Evolutionary conservation across 257 asterid species (phyloP).

Genomic region (Solanum habrochaites): DNA sequence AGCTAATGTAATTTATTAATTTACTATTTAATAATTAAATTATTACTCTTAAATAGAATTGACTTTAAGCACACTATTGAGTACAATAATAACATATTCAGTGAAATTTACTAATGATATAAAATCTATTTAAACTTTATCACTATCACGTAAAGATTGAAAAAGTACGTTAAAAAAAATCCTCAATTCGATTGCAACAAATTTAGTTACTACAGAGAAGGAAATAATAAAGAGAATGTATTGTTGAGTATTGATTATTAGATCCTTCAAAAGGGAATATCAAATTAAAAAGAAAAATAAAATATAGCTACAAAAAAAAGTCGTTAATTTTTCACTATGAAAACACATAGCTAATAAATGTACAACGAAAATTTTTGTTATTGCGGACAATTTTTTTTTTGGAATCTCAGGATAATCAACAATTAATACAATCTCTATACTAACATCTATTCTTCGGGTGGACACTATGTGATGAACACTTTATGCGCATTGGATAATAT

Average conservation of each 20-base stretch:
- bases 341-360: background rate
- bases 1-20: background rate
- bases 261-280: background rate
- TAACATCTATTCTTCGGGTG: too few species aligned
- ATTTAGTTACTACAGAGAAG: rapidly evolving
- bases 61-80: background rate
- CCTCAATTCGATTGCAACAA: background rate
- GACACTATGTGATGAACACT: too few species aligned
- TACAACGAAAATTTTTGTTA: background rate
- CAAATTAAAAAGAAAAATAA: background rate
- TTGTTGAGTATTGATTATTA: background rate
- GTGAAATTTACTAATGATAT: background rate
- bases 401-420: too few species aligned
- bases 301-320: background rate
- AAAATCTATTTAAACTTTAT: too few species aligned
- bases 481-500: too few species aligned
- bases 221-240: background rate
- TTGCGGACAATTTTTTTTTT: background rate
- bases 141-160: rapidly evolving
- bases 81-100: too few species aligned
- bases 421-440: too few species aligned
- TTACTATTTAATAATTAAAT: background rate
- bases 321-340: background rate
- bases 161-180: too few species aligned
- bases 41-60: background rate